Conservation (phyloP, 169 alveolate genomes). For the Plasmodium chabaudi region DNA sequence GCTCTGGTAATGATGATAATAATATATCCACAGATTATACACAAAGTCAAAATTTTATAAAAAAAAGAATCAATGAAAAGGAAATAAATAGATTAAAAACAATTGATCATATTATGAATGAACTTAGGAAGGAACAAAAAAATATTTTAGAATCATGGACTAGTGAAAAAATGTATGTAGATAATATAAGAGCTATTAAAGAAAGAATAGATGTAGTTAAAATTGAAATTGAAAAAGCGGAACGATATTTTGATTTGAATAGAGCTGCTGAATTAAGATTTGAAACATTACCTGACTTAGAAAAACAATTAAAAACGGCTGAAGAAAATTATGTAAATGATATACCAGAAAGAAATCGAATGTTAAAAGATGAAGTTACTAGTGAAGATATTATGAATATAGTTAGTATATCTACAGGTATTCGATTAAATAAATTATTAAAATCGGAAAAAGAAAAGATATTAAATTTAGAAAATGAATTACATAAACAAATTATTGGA, state of each 20-base stretch:
- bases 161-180: conserved; percentile 86
- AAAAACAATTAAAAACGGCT: conserved; percentile 82
- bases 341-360: conserved; percentile 77
- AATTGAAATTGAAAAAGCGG: conserved; percentile 89
- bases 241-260: conserved; percentile 87
- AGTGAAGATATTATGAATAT: conserved; percentile 89
- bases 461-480: conserved; percentile 82
- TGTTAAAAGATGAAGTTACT: conserved; percentile 89
- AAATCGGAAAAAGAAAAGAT: conserved; percentile 90
- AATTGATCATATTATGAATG: conserved; percentile 78
- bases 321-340: conserved; percentile 80
- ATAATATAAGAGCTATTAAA: conserved; percentile 84
- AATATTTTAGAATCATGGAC: conserved; percentile 83
- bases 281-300: conserved; percentile 91
- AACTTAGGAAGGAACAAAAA: conserved; percentile 77
- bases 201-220: conserved; percentile 88
- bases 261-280: conserved; percentile 92
- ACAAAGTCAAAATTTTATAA: conserved; percentile 23
- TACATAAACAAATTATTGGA: conserved; percentile 88
- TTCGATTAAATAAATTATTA: conserved; percentile 86
- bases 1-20: background rate
- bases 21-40: conserved; percentile 27
- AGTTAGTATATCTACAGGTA: conserved; percentile 92
- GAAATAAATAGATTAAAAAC: conserved; percentile 72
- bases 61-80: conserved; percentile 39